Conservation (phyloP, 2,329 filamentous ascomycete species). For the Phyllosticta citribraziliensis region DNA sequence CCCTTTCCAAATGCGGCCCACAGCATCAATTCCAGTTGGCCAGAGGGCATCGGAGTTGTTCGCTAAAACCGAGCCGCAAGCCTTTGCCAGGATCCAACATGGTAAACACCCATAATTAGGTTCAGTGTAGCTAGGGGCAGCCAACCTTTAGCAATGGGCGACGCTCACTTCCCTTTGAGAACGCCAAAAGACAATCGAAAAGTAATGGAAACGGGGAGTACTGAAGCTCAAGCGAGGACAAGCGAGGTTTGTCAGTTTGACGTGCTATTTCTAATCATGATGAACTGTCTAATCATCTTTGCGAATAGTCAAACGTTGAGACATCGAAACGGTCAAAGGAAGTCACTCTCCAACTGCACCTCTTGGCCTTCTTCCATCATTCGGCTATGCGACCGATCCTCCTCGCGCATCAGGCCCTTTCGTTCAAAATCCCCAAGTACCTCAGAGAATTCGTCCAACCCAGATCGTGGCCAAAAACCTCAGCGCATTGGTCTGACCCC, state of each 20-base stretch:
- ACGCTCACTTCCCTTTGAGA: not conserved
- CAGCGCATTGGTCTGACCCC: conserved; percentile 53
- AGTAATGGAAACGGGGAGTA: not conserved
- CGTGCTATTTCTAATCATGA: not conserved
- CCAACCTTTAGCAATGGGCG: not conserved
- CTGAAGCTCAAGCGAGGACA: not conserved
- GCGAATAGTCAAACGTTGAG: not conserved
- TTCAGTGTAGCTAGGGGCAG: not conserved
- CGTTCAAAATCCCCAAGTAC: not conserved
- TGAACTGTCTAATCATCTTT: not conserved
- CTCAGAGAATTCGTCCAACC: conserved; percentile 35
- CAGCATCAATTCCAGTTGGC: not conserved
- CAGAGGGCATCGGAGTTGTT: not conserved
- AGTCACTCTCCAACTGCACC: not conserved
- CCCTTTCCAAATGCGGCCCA: not conserved
- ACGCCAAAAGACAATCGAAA: not conserved
- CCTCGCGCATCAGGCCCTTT: not conserved
- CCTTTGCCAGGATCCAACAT: not conserved
- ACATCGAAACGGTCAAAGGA: not conserved
- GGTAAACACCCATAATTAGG: not conserved
- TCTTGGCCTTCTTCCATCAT: not conserved
- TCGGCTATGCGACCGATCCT: not conserved
- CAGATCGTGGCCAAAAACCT: conserved; percentile 60
- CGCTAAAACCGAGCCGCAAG: not conserved
- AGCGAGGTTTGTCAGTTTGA: not conserved